phyloP scores from a whole-genome alignment of 192 early-diverging fungal genomes.

The Piromyces finnis region DNA sequence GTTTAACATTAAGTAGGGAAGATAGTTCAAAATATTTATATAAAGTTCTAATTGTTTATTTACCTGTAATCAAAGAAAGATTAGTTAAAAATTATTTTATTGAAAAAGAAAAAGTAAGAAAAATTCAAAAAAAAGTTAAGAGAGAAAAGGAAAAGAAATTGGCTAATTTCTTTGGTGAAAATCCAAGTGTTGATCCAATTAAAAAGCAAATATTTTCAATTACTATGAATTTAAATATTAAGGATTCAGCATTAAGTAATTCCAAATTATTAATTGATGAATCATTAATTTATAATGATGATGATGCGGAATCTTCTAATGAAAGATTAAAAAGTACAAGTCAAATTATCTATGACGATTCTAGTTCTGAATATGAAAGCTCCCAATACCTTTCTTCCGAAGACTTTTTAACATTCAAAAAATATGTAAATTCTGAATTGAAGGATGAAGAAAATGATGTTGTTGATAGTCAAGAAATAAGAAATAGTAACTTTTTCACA shows the following conservation, averaged over 20 bases:
- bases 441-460: background rate
- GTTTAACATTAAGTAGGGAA: background rate
- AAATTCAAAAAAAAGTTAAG: background rate
- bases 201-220: background rate
- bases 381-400: background rate
- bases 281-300: background rate
- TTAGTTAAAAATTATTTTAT: background rate
- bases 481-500: background rate
- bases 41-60: background rate
- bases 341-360: background rate
- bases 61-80: background rate
- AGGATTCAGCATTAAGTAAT: background rate
- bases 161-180: background rate
- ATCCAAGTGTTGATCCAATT: background rate
- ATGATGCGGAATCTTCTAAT: background rate
- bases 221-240: background rate
- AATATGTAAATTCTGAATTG: background rate
- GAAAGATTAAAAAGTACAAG: background rate
- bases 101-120: background rate
- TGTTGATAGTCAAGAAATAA: background rate
- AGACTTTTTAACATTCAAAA: background rate
- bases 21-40: background rate
- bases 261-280: background rate
- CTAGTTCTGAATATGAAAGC: background rate
- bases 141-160: background rate